phyloP scores from a whole-genome alignment of 768 basidiomycete species.

The Phylloporus sp. region DNA sequence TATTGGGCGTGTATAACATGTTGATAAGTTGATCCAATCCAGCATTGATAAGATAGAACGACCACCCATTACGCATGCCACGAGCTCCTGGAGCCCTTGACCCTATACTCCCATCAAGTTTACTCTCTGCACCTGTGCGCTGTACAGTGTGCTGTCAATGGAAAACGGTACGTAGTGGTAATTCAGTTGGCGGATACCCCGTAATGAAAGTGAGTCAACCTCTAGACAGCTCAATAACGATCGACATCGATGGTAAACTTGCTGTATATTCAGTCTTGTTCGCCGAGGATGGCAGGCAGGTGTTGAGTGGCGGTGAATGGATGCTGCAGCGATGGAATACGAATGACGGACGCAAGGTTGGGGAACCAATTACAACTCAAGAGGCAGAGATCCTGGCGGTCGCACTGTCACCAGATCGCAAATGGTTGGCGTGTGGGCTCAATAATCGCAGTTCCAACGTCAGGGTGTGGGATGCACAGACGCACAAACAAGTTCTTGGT shows the following conservation, averaged over 20 bases:
- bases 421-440: background rate
- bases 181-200: background rate
- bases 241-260: background rate
- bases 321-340: background rate
- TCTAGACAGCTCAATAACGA: background rate
- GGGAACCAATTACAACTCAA: background rate
- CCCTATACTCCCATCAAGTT: background rate
- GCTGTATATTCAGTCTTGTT: background rate
- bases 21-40: too few species aligned
- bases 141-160: background rate
- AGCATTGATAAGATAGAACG: too few species aligned
- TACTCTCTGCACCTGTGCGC: too few species aligned
- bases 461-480: constrained; percentile 8
- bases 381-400: background rate
- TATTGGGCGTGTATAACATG: too few species aligned
- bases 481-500: constrained; percentile 2
- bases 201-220: background rate
- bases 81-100: background rate
- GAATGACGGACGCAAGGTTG: background rate
- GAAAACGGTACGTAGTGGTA: background rate
- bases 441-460: too few species aligned
- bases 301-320: background rate
- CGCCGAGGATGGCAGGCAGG: background rate
- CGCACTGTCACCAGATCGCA: background rate
- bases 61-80: too few species aligned